phyloP scores from a whole-genome alignment of 73 alveolate genomes.

The Blepharisma japonicum region DNA sequence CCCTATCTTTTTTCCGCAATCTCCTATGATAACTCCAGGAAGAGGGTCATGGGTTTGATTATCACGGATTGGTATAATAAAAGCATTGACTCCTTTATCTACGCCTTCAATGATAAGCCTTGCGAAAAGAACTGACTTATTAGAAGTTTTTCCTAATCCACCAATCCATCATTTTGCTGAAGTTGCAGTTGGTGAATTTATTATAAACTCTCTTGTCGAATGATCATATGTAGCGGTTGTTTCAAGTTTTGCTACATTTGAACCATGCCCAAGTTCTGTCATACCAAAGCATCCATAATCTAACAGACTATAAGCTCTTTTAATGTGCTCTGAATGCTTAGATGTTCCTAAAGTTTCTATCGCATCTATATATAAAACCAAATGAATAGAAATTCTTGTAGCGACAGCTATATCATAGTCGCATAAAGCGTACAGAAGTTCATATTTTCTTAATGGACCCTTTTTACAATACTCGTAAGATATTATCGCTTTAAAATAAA shows the following conservation, averaged over 20 bases:
- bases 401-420: no score
- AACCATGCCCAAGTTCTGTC: constrained; percentile 87
- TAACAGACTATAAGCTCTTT: background rate
- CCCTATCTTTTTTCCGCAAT: constrained; percentile 81
- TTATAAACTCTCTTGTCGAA: constrained; percentile 50
- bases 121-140: constrained; percentile 69
- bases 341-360: no score
- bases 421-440: no score
- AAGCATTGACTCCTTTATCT: constrained; percentile 75
- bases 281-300: background rate
- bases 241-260: constrained; percentile 67
- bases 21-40: constrained; percentile 80
- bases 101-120: constrained; percentile 48
- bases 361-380: no score
- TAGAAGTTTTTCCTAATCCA: constrained; percentile 67
- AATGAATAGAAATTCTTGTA: no score
- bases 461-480: no score
- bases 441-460: no score
- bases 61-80: constrained; percentile 72
- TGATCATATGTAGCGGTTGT: constrained; percentile 80
- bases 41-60: constrained; percentile 46
- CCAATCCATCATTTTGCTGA: constrained; percentile 86
- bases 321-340: background rate
- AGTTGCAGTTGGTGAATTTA: constrained; percentile 69
- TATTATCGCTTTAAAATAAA: no score